phyloP scores from a whole-genome alignment of 371 early-diverging fungal species.

The Chytridiales sp. region DNA sequence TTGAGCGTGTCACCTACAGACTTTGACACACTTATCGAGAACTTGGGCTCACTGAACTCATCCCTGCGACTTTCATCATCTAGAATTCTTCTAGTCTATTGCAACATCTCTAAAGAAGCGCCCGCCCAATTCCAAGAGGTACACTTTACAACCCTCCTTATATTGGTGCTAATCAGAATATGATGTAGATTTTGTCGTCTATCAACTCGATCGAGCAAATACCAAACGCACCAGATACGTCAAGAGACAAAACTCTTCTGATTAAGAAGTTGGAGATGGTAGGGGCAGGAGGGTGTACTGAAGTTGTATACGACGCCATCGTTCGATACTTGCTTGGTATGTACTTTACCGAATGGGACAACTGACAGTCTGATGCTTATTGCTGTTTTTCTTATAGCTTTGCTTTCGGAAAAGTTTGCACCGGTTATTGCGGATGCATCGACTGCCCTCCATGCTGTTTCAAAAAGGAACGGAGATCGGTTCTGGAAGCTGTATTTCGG shows the following conservation, averaged over 20 bases:
- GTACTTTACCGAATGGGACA: background rate
- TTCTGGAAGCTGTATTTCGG: conserved; percentile 20
- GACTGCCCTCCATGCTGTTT: conserved; percentile 3
- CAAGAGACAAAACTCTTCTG: conserved; percentile 74
- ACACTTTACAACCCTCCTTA: too few relatives aligned
- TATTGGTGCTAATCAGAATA: too few relatives aligned
- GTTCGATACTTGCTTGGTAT: conserved; percentile 15
- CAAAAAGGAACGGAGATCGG: conserved; percentile 7
- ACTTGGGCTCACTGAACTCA: too few relatives aligned
- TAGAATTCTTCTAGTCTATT: too few relatives aligned
- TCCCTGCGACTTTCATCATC: too few relatives aligned
- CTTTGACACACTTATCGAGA: too few relatives aligned
- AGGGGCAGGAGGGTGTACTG: conserved; percentile 4
- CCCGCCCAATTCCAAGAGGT: too few relatives aligned
- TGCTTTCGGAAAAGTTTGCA: conserved; percentile 14
- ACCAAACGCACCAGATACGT: conserved; percentile 57
- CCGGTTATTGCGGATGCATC: conserved; percentile 16
- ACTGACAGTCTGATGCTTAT: background rate
- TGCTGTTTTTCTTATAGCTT: background rate
- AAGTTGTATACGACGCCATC: conserved; percentile 14
- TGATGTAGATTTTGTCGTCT: conserved; percentile 47
- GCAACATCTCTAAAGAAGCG: too few relatives aligned
- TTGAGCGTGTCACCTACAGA: too few relatives aligned
- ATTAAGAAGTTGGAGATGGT: conserved; percentile 18
- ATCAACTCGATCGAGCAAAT: conserved; percentile 66